Evolutionary conservation across 768 basidiomycete species (phyloP).

Genomic region (Lactifluus rugatus): DNA sequence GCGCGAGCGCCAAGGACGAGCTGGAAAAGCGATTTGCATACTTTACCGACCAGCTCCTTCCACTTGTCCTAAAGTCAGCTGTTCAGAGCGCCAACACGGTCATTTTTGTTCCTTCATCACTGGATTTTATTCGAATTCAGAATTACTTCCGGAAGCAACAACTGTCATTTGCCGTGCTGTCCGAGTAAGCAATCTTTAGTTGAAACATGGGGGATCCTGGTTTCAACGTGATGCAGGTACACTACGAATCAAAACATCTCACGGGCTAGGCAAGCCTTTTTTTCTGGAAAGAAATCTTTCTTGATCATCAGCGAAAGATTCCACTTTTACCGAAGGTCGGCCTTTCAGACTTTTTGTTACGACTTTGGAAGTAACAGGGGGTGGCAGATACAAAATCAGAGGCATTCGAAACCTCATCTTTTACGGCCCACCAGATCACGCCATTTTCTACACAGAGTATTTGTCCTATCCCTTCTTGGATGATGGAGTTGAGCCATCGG

Average conservation of each 20-base stretch:
- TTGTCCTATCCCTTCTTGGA: conserved; percentile 87
- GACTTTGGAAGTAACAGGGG: background rate
- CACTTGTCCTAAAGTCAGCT: conserved; percentile 79
- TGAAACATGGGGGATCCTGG: background rate
- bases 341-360: background rate
- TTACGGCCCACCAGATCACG: conserved; percentile 85
- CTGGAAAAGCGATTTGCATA: conserved; percentile 78
- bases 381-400: conserved; percentile 74
- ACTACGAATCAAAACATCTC: conserved; percentile 91
- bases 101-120: conserved; percentile 88
- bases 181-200: conserved; percentile 52
- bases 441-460: conserved; percentile 87
- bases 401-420: conserved; percentile 91
- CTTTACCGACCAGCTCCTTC: conserved; percentile 86
- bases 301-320: conserved; percentile 93
- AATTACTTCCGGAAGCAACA: conserved; percentile 73
- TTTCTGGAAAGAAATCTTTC: conserved; percentile 77
- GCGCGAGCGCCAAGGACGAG: conserved; percentile 60
- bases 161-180: conserved; percentile 72
- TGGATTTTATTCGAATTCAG: conserved; percentile 89
- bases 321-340: conserved; percentile 87
- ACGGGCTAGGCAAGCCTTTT: conserved; percentile 87
- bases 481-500: conserved; percentile 74
- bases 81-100: conserved; percentile 85
- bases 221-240: conserved; percentile 43